Percentiles rank a stretch among this genome's conserved stretches.
Evolutionary conservation across 306 rosid species (phyloP).

Genomic region (Prunus mongolica): DNA sequence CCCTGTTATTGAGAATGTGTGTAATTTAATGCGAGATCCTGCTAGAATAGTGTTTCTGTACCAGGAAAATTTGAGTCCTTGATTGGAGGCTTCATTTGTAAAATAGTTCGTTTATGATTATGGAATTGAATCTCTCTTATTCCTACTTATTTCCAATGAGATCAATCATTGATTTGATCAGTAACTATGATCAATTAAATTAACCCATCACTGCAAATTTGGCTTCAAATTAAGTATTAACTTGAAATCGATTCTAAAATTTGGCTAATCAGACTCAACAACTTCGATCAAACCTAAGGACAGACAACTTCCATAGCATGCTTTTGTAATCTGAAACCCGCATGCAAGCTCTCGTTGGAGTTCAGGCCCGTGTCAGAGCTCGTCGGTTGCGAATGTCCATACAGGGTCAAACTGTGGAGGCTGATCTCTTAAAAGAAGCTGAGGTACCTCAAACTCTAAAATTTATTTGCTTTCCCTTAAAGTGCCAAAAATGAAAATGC

Average conservation of each 20-base stretch:
- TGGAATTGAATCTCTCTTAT: background rate
- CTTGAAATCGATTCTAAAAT: background rate
- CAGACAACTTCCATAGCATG: no score
- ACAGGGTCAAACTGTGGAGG: slow-evolving; percentile 91
- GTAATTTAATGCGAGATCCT: slow-evolving; percentile 14
- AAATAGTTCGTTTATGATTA: slow-evolving; percentile 20
- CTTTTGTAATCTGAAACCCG: slow-evolving; percentile 6
- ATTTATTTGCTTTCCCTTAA: background rate
- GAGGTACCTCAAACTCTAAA: slow-evolving; percentile 47
- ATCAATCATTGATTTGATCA: background rate
- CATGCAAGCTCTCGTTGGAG: slow-evolving; percentile 97
- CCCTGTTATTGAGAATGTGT: slow-evolving; percentile 18
- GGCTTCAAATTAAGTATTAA: background rate
- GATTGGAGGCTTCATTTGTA: slow-evolving; percentile 23
- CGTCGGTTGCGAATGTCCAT: slow-evolving; percentile 87
- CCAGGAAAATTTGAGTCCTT: slow-evolving; percentile 1
- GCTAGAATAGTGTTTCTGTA: background rate
- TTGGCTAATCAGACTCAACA: no score
- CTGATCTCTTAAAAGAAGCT: slow-evolving; percentile 78
- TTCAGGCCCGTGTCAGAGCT: slow-evolving; percentile 91
- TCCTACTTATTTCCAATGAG: background rate
- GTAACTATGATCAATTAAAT: background rate
- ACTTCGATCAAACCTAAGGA: no score
- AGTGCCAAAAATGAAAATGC: background rate
- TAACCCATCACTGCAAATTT: background rate